Conservation (phyloP, 768 basidiomycete species). For the Suillus variegatus region DNA sequence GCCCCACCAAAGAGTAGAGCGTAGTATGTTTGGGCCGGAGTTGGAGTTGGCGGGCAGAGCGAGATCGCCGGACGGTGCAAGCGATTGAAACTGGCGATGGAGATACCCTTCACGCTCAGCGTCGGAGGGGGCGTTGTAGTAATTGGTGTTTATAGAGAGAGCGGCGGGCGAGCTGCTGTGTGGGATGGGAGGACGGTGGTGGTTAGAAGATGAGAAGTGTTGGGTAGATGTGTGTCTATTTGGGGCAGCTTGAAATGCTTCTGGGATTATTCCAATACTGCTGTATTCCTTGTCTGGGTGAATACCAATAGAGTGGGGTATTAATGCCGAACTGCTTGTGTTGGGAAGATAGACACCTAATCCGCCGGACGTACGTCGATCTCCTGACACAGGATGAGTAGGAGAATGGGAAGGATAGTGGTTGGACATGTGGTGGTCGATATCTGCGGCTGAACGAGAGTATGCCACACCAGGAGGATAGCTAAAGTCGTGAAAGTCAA, state of each 20-base stretch:
- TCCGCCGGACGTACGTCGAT: constrained; percentile 24
- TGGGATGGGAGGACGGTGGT: constrained; percentile 37
- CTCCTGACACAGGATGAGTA: constrained; percentile 15
- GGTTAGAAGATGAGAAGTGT: constrained; percentile 44
- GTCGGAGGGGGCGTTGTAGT: constrained; percentile 22
- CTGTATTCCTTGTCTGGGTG: constrained; percentile 40
- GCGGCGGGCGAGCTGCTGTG: constrained; percentile 23
- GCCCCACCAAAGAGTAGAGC: constrained; percentile 80
- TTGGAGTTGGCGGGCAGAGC: constrained; percentile 29
- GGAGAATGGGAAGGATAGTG: constrained; percentile 20
- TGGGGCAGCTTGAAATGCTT: constrained; percentile 34
- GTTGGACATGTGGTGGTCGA: constrained; percentile 30
- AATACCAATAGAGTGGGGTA: constrained; percentile 36
- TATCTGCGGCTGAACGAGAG: constrained; percentile 31
- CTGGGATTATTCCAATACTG: constrained; percentile 22
- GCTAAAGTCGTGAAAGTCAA: constrained; percentile 44
- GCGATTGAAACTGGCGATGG: constrained; percentile 20
- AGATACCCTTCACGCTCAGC: constrained; percentile 20
- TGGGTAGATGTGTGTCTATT: constrained; percentile 35
- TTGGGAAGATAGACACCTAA: constrained; percentile 18
- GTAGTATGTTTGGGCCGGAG: constrained; percentile 33
- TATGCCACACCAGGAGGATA: constrained; percentile 31
- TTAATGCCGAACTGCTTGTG: constrained; percentile 27
- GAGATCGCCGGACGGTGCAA: constrained; percentile 16
- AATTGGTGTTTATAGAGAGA: constrained; percentile 17